Evolutionary conservation across 1,284 basidiomycete species (phyloP).

Genomic region (Puccinia hordei): DNA sequence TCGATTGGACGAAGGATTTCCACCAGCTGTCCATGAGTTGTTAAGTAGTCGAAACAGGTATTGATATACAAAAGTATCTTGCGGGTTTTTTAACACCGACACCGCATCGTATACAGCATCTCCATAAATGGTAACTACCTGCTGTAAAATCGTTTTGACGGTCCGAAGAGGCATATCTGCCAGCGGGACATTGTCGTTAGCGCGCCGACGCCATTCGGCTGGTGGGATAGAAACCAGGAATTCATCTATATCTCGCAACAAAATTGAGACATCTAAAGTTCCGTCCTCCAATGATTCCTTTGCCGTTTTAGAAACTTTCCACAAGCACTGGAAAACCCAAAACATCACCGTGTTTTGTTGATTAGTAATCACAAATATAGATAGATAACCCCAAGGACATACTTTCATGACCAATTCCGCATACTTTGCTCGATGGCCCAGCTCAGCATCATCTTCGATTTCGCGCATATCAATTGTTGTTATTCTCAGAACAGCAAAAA

Average conservation of each 20-base stretch:
- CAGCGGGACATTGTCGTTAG: constrained; percentile 84
- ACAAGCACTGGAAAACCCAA: constrained; percentile 71
- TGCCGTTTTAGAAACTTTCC: constrained; percentile 94
- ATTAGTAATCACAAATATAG: constrained; percentile 27
- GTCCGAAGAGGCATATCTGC: constrained; percentile 96
- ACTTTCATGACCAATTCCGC: constrained; percentile 90
- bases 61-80: constrained; percentile 60
- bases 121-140: constrained; percentile 69
- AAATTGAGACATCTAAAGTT: constrained; percentile 77
- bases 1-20: constrained; percentile 14
- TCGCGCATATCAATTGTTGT: constrained; percentile 82
- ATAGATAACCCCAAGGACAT: not conserved
- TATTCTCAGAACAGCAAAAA: constrained; percentile 80
- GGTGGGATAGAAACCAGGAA: constrained; percentile 92
- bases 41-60: constrained; percentile 69
- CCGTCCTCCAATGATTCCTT: constrained; percentile 83
- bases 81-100: constrained; percentile 56
- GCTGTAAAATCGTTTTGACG: constrained; percentile 95
- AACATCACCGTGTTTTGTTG: not conserved
- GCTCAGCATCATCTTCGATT: constrained; percentile 56
- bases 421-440: constrained; percentile 69
- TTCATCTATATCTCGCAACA: constrained; percentile 91
- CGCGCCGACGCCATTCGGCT: constrained; percentile 89
- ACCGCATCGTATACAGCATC: constrained; percentile 61
- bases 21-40: constrained; percentile 49